phyloP scores from a whole-genome alignment of 371 early-diverging fungal species.

The Amoeboaphelidium protococcarum region DNA sequence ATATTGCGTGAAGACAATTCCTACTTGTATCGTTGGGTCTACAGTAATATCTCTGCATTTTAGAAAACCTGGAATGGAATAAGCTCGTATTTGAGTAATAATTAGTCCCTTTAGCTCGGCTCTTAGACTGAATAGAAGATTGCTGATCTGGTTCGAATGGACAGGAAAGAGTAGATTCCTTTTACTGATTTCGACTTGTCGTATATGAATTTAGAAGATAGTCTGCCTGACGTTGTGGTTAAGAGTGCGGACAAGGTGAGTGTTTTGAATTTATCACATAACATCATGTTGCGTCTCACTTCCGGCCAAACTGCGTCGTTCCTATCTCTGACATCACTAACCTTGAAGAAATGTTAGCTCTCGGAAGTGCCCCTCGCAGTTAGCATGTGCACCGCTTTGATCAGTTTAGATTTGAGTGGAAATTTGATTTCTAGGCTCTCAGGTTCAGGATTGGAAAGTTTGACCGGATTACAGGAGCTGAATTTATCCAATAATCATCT shows the following conservation, averaged over 20 bases:
- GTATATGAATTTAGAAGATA: not conserved
- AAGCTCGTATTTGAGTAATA: not conserved
- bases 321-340: constrained; percentile 5
- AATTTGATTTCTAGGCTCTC: not conserved
- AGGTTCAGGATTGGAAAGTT: not conserved
- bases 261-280: too few relatives aligned
- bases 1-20: constrained; percentile 59
- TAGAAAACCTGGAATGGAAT: constrained; percentile 9
- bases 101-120: not conserved
- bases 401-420: not conserved
- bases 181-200: constrained; percentile 1
- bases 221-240: too few relatives aligned
- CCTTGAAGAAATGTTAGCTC: constrained; percentile 24
- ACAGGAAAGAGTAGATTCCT: constrained; percentile 6
- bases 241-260: too few relatives aligned
- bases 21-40: constrained; percentile 43
- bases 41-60: constrained; percentile 31
- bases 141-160: constrained; percentile 11
- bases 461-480: constrained; percentile 20
- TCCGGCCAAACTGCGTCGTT: constrained; percentile 5
- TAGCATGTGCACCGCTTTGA: constrained; percentile 13
- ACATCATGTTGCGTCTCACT: too few relatives aligned
- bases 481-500: constrained; percentile 43
- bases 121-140: constrained; percentile 8
- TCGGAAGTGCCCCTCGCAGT: constrained; percentile 27